Evolutionary conservation across 371 early-diverging fungal genomes (phyloP).

Genomic region (Basidiobolus meristosporus): DNA sequence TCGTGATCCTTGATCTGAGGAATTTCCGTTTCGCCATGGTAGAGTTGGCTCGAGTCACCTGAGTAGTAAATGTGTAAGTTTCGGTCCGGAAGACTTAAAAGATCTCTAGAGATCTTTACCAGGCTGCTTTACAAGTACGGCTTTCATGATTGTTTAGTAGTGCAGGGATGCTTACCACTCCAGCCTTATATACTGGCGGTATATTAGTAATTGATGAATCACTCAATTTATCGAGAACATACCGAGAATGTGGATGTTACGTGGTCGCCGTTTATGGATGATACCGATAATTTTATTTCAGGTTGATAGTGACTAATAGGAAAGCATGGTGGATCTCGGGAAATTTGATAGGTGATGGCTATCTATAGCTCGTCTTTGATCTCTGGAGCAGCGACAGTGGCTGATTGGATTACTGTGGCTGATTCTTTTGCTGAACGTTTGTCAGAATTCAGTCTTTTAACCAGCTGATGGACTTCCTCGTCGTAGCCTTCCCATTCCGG

Average conservation of each 20-base stretch:
- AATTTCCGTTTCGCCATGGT: slow-evolving; percentile 22
- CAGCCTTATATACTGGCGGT: too few relatives aligned
- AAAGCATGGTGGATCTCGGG: too few relatives aligned
- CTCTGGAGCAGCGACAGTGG: not conserved
- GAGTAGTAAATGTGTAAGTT: not conserved
- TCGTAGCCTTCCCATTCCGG: slow-evolving; percentile 85
- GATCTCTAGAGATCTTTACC: slow-evolving; percentile 1
- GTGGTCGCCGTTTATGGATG: too few relatives aligned
- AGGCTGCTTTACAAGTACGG: slow-evolving; percentile 16
- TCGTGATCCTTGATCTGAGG: slow-evolving; percentile 29
- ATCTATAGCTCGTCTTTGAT: not conserved
- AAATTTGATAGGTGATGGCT: not conserved
- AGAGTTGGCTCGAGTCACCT: slow-evolving; percentile 31
- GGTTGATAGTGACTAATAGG: too few relatives aligned
- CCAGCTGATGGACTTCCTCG: slow-evolving; percentile 10
- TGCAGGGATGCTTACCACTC: too few relatives aligned
- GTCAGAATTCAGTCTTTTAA: not conserved
- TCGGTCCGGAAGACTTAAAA: not conserved
- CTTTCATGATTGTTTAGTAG: slow-evolving; percentile 19
- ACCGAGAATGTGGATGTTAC: too few relatives aligned
- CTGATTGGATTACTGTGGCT: not conserved
- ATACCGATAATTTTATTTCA: too few relatives aligned
- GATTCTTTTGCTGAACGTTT: not conserved
- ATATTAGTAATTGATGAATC: too few relatives aligned
- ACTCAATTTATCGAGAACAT: too few relatives aligned